These are phyloP conservation scores for Trichoderma sp. DNA, from an alignment of 2,329 filamentous ascomycete genomes.

Conservation along the genomic window DNA sequence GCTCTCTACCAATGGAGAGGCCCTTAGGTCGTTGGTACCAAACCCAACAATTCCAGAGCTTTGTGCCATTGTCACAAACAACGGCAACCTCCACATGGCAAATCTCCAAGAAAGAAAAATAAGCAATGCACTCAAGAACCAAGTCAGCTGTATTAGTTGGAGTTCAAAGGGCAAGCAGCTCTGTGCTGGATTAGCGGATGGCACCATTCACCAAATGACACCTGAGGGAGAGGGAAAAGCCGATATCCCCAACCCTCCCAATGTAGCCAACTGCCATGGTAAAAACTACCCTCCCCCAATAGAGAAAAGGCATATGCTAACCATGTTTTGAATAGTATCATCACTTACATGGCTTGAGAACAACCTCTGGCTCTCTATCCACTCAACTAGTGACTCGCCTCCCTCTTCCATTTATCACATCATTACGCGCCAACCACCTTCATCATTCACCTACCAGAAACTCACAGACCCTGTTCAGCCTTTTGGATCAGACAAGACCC, in stretches of 20 bases:
- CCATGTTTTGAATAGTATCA: conserved; percentile 53
- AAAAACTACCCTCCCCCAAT: conserved; percentile 31
- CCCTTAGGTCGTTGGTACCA: conserved; percentile 70
- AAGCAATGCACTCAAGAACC: conserved; percentile 63
- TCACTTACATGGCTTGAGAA: conserved; percentile 87
- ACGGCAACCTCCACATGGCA: conserved; percentile 79
- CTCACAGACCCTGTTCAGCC: conserved; percentile 71
- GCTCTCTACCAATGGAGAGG: conserved; percentile 70
- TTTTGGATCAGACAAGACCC: conserved; percentile 62
- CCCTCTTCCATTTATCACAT: conserved; percentile 74
- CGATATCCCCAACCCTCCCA: conserved; percentile 73
- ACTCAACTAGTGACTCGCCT: conserved; percentile 62
- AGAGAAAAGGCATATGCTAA: conserved; percentile 21
- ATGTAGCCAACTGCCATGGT: conserved; percentile 66
- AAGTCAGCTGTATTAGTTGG: conserved; percentile 85
- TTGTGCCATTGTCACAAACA: conserved; percentile 75
- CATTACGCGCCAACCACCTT: conserved; percentile 62
- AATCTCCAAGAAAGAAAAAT: conserved; percentile 68
- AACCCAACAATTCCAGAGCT: conserved; percentile 77
- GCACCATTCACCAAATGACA: conserved; percentile 78
- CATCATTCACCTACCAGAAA: conserved; percentile 68
- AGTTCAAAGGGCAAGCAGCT: conserved; percentile 91
- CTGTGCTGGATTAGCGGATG: conserved; percentile 79
- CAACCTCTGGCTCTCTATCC: conserved; percentile 74
- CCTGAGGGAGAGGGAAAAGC: conserved; percentile 75